Conservation (phyloP, 768 basidiomycete genomes). For the Astraeus odoratus region DNA sequence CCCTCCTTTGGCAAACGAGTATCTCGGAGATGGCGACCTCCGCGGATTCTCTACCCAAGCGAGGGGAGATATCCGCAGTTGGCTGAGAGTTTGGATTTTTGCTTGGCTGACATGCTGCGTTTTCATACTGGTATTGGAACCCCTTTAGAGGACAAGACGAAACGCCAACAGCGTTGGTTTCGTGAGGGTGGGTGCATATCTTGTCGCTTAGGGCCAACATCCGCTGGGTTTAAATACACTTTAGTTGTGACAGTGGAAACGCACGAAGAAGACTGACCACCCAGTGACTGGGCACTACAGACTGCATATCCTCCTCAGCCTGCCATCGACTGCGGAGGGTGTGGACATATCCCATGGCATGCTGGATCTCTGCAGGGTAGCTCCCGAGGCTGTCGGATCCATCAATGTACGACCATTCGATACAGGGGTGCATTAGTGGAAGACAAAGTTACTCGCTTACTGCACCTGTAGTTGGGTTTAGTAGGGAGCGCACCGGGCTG, state of each 20-base stretch:
- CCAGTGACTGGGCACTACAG: slow-evolving; percentile 18
- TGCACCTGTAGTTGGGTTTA: too few relatives aligned
- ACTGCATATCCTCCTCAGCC: slow-evolving; percentile 10
- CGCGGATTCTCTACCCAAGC: slow-evolving; percentile 7
- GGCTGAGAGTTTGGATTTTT: not conserved
- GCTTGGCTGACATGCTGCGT: not conserved
- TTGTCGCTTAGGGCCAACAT: slow-evolving; percentile 2
- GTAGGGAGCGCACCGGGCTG: too few relatives aligned
- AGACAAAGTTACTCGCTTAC: too few relatives aligned
- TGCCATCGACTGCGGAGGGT: slow-evolving; percentile 19
- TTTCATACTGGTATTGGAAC: slow-evolving; percentile 12
- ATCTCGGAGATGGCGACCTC: slow-evolving; percentile 8
- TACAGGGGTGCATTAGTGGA: not conserved
- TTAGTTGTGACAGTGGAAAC: not conserved
- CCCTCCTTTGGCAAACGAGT: slow-evolving; percentile 2
- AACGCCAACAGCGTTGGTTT: not conserved
- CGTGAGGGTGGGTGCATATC: not conserved
- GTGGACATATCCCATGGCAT: slow-evolving; percentile 14
- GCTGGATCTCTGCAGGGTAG: slow-evolving; percentile 12
- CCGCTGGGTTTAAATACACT: slow-evolving; percentile 6
- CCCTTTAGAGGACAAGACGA: slow-evolving; percentile 11
- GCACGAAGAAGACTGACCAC: slow-evolving; percentile 12
- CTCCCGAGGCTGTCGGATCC: slow-evolving; percentile 5
- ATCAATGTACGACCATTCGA: slow-evolving; percentile 7
- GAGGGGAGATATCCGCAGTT: not conserved